Conservation (phyloP, 116 monocot genomes). For the Iris pallida region DNA sequence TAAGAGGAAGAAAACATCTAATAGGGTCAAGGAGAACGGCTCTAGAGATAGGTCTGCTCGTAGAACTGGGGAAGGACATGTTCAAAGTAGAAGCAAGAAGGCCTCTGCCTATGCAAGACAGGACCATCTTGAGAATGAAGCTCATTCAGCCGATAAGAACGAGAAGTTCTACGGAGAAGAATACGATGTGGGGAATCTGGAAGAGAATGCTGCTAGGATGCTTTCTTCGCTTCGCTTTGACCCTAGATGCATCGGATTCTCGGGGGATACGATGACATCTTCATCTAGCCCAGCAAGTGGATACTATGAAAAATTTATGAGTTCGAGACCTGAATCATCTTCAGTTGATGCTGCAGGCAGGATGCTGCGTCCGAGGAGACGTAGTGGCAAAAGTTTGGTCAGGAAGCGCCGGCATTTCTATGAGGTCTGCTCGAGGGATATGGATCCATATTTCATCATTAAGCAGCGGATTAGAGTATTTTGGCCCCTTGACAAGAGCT, state of each 20-base stretch:
- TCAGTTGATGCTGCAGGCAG: constrained; percentile 28
- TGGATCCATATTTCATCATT: constrained; percentile 78
- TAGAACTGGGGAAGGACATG: constrained; percentile 20
- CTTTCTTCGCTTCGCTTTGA: constrained; percentile 70
- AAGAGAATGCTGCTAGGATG: constrained; percentile 89
- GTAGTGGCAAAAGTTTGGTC: constrained; percentile 35
- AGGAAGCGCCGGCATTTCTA: constrained; percentile 86
- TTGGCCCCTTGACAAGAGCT: constrained; percentile 74
- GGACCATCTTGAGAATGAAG: constrained; percentile 6
- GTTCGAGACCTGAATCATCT: background rate
- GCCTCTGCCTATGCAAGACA: background rate
- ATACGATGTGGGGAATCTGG: constrained; percentile 54
- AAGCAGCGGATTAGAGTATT: constrained; percentile 79
- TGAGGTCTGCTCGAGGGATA: constrained; percentile 64
- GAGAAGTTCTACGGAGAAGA: constrained; percentile 5
- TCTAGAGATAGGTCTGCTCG: constrained; percentile 4
- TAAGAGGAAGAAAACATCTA: constrained; percentile 1
- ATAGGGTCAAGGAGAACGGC: constrained; percentile 17
- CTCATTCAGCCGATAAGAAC: constrained; percentile 5
- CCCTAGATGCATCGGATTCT: constrained; percentile 47
- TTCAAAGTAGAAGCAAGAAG: constrained; percentile 16
- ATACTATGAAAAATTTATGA: background rate
- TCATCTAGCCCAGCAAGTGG: constrained; percentile 23
- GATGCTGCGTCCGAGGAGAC: constrained; percentile 45
- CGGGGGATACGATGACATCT: constrained; percentile 13